Base-by-base conservation (phyloP, 805 yeast species). In the Metschnikowia lochheadii region DNA sequence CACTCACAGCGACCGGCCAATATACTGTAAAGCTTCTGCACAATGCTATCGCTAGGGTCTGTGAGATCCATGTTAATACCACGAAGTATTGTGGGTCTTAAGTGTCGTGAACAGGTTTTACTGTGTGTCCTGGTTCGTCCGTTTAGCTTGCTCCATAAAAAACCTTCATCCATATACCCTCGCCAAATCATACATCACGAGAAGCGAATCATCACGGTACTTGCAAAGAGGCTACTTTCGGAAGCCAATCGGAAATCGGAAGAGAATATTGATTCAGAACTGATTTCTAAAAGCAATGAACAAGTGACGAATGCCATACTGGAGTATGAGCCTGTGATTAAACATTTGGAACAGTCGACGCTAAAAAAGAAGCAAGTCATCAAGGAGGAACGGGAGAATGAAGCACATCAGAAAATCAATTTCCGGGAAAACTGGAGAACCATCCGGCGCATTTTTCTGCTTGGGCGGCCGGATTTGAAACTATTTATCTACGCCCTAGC, bases 381-480 rank as follows among this genome's bases (percentile, higher is more conserved):
- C 35, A 61, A 63, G 31, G 71, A 69, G 53, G 76, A 72, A 49
- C 64, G 64, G 51, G 53, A 54, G 40, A 63, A 60, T 29, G 58
- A 52, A 26, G 52, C 53, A 15, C 59, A 63, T 18, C 60, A 61
- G 13, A 64, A 60, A 43, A 61, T 65, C 40, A 63, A 63, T 14
- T 64, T 73, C 49, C 56, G 57, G 29, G 63, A 72, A 51, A 73
- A 73, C 54, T 48, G 71, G 37, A 56, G 54, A 40, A 73, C 76
- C 2, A 63, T 73, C n/a, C 54, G 54, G n/a, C 63, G 77, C 21
- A 73, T 73, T 40, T 56, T 73, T 31, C 60, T 53, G 43, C 60
- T 73, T 10, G 78, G 78, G 6, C 62, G 63, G 40, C 75, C 77
- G 2, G 78, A 73, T 51, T 50, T 66, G 49, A 65, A 57, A 48